Conservation (phyloP, 2,329 filamentous ascomycete species). For the Hawksworthiomyces lignivorus region DNA sequence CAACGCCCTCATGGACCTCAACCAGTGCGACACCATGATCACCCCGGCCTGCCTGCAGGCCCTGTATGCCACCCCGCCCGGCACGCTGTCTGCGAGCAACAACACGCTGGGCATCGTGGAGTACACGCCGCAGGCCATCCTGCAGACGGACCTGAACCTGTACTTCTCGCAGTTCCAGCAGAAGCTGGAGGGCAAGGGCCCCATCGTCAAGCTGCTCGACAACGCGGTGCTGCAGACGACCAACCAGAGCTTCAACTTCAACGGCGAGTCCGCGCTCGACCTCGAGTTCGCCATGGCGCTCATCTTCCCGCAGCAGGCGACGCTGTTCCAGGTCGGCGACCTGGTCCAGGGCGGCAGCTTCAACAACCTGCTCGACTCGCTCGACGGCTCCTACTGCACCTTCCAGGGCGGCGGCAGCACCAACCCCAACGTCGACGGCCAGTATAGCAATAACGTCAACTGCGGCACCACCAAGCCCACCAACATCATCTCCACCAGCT, state of each 20-base stretch:
- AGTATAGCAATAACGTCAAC: constrained; percentile 30
- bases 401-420: constrained; percentile 31
- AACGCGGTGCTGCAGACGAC: constrained; percentile 26
- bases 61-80: constrained; percentile 37
- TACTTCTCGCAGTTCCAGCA: constrained; percentile 39
- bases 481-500: constrained; percentile 48
- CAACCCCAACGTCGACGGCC: constrained; percentile 27
- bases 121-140: constrained; percentile 45
- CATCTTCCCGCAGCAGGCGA: constrained; percentile 42
- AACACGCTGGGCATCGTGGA: constrained; percentile 49
- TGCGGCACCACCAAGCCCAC: constrained; percentile 38
- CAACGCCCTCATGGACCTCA: constrained; percentile 24
- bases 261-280: constrained; percentile 29
- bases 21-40: constrained; percentile 44
- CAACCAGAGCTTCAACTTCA: constrained; percentile 30
- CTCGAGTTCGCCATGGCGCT: constrained; percentile 34
- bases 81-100: constrained; percentile 24
- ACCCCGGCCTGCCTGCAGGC: constrained; percentile 48
- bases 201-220: constrained; percentile 26
- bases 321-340: constrained; percentile 40
- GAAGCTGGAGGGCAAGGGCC: constrained; percentile 31
- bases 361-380: constrained; percentile 29
- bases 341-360: constrained; percentile 22
- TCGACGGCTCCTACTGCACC: constrained; percentile 37
- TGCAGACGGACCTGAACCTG: constrained; percentile 40